phyloP scores from a whole-genome alignment of 768 basidiomycete species.

The Rhodotorula kratochvilovae region DNA sequence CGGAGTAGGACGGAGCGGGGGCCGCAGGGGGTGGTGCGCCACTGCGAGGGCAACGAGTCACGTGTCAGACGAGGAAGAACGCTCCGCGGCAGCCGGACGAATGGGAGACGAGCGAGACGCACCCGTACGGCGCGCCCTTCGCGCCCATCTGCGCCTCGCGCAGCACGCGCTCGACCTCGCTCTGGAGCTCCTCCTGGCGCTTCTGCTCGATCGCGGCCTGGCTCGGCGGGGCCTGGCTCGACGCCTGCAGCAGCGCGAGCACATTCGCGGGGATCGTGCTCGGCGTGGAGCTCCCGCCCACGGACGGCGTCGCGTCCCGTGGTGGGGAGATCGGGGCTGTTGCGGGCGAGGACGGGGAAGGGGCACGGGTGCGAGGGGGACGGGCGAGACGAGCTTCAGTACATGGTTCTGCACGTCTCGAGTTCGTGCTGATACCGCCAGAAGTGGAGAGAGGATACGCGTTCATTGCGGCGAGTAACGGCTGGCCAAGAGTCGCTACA shows the following conservation, averaged over 20 bases:
- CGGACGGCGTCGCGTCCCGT: neutral
- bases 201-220: constrained; percentile 17
- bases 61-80: neutral
- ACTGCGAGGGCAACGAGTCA: neutral
- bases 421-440: neutral
- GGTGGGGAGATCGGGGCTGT: neutral
- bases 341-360: neutral
- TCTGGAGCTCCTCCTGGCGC: constrained; percentile 1
- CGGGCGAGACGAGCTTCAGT: neutral
- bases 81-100: too few species aligned
- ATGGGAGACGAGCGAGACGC: neutral
- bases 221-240: neutral
- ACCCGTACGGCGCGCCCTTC: neutral
- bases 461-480: constrained; percentile 8
- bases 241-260: constrained; percentile 27
- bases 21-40: too few species aligned
- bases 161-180: constrained; percentile 22
- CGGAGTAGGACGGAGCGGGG: neutral
- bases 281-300: neutral
- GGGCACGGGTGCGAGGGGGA: neutral
- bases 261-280: constrained; percentile 28
- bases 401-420: neutral
- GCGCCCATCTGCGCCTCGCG: constrained; percentile 9
- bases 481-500: constrained; percentile 6
- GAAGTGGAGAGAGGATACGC: neutral